phyloP scores from a whole-genome alignment of 2,329 filamentous ascomycete genomes.

The Didymellaceae sp. region DNA sequence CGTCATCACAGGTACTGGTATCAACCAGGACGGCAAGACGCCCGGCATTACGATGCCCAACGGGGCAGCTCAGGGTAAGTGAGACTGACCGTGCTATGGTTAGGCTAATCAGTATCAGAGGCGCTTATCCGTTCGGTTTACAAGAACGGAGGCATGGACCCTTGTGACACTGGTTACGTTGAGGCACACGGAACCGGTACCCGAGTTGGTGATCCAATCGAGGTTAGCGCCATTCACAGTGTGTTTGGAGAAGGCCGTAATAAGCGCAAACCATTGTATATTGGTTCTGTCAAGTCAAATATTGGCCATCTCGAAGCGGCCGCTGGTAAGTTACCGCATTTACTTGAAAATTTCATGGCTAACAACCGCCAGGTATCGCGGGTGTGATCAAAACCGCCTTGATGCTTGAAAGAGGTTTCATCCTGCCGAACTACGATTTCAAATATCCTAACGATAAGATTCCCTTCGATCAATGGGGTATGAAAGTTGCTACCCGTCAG shows the following conservation, averaged over 20 bases:
- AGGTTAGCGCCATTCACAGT: background rate
- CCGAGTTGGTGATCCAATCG: slow-evolving; percentile 48
- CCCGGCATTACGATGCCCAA: slow-evolving; percentile 65
- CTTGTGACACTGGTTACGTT: slow-evolving; percentile 34
- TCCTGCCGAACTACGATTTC: slow-evolving; percentile 39
- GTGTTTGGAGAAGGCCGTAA: background rate
- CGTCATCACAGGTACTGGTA: slow-evolving; percentile 51
- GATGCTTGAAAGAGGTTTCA: slow-evolving; percentile 46
- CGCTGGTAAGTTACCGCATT: background rate
- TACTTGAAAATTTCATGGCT: background rate
- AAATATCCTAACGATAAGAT: slow-evolving; percentile 20
- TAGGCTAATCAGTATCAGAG: background rate
- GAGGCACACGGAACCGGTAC: slow-evolving; percentile 61
- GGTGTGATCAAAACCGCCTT: slow-evolving; percentile 48
- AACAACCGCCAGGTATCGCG: background rate
- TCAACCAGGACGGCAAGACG: slow-evolving; percentile 62
- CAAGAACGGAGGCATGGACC: slow-evolving; percentile 30
- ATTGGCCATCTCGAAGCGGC: background rate
- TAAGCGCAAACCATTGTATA: background rate
- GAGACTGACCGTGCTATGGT: background rate
- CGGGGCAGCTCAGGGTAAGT: slow-evolving; percentile 54
- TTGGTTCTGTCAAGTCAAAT: background rate
- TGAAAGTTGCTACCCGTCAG: slow-evolving; percentile 21
- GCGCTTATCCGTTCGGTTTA: slow-evolving; percentile 30
- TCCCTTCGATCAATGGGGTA: slow-evolving; percentile 18